Evolutionary conservation across 1,284 basidiomycete species (phyloP).

Genomic region (Pascua sp.): DNA sequence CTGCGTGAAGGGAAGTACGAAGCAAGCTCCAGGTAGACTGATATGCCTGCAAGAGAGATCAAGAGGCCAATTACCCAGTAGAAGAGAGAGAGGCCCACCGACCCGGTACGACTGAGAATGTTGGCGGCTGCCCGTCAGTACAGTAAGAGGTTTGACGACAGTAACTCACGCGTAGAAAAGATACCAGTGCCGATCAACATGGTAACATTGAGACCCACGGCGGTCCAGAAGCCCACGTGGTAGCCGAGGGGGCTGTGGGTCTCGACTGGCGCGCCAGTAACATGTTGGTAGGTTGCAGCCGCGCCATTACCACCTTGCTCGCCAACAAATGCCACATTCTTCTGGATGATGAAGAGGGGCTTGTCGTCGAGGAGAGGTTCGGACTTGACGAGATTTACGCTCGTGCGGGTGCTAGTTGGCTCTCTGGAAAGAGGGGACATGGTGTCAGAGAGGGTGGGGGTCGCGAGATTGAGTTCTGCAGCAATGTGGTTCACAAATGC

Average conservation of each 20-base stretch:
- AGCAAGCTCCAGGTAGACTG: slow-evolving; percentile 29
- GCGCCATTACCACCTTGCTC: slow-evolving; percentile 12
- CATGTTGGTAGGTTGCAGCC: slow-evolving; percentile 19
- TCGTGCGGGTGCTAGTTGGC: no score
- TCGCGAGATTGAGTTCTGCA: no score
- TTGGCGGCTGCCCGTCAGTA: slow-evolving; percentile 7
- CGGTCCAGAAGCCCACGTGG: slow-evolving; percentile 20
- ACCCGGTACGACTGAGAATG: slow-evolving; percentile 19
- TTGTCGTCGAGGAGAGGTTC: no score
- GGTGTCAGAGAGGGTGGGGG: no score
- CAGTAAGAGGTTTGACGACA: background rate
- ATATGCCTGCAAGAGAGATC: slow-evolving; percentile 22
- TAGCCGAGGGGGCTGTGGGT: slow-evolving; percentile 21
- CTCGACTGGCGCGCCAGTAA: slow-evolving; percentile 29
- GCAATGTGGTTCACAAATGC: no score
- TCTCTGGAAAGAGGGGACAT: no score
- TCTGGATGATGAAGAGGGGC: no score
- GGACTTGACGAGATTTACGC: no score
- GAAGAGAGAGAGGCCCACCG: slow-evolving; percentile 26
- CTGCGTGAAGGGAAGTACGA: slow-evolving; percentile 29
- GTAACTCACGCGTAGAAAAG: slow-evolving; percentile 24
- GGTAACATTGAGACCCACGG: slow-evolving; percentile 23
- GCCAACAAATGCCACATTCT: slow-evolving; percentile 8
- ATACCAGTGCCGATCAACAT: slow-evolving; percentile 30
- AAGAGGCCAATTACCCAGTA: slow-evolving; percentile 29